Evolutionary conservation across 2,329 filamentous ascomycete genomes (phyloP).

Genomic region (Fusarium camptoceras): DNA sequence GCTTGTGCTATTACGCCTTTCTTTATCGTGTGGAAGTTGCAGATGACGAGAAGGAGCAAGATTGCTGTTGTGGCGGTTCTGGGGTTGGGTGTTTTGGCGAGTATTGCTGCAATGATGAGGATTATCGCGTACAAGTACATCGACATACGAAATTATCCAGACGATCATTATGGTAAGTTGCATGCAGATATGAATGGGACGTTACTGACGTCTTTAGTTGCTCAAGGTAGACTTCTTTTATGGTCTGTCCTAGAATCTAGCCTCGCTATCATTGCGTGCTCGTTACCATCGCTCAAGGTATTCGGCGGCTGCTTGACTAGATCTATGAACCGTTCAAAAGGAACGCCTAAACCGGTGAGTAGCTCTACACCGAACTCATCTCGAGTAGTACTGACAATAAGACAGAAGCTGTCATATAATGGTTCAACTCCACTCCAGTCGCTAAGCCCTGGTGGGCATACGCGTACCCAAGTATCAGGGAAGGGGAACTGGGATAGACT

Average conservation of each 20-base stretch:
- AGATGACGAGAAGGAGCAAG: constrained; percentile 45
- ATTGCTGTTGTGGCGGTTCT: constrained; percentile 23
- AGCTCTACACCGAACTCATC: rapidly evolving
- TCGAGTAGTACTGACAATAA: rapidly evolving
- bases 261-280: constrained; percentile 30
- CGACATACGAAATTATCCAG: constrained; percentile 8
- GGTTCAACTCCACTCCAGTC: background rate
- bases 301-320: constrained; percentile 13
- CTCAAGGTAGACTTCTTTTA: constrained; percentile 23
- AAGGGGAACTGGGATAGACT: constrained; percentile 27
- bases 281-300: constrained; percentile 21
- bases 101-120: constrained; percentile 30
- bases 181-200: rapidly evolving
- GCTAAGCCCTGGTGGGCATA: constrained; percentile 2
- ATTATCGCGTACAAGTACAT: constrained; percentile 33
- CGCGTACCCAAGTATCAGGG: background rate
- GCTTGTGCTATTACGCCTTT: constrained; percentile 47
- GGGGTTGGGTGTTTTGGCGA: constrained; percentile 25
- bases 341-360: constrained; percentile 12
- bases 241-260: constrained; percentile 28
- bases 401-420: background rate
- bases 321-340: constrained; percentile 14
- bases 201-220: background rate
- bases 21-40: constrained; percentile 45
- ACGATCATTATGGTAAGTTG: constrained; percentile 9